These are phyloP conservation scores for Artomyces pyxidatus DNA, from an alignment of 768 basidiomycete genomes.

Conservation along the genomic window DNA sequence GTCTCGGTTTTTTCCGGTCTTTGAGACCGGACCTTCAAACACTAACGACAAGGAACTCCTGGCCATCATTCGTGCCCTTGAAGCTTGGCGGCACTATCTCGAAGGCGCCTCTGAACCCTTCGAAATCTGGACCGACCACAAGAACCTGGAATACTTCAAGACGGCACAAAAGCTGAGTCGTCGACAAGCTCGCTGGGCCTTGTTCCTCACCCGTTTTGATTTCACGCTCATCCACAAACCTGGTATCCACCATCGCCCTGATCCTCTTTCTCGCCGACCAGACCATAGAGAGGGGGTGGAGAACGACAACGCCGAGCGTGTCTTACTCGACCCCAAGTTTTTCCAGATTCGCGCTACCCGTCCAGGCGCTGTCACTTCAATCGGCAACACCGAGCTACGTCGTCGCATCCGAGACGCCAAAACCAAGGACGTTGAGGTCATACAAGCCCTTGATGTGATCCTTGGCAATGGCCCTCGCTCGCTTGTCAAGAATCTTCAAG, in stretches of 20 bases:
- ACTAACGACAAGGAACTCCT: background rate
- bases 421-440: background rate
- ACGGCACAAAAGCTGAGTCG: no score
- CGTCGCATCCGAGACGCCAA: background rate
- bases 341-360: background rate
- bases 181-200: background rate
- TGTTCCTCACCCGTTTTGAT: background rate
- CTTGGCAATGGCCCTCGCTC: background rate
- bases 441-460: background rate
- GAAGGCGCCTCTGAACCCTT: no score
- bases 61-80: no score
- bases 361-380: background rate
- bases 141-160: no score
- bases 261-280: background rate
- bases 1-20: no score
- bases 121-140: background rate
- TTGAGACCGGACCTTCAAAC: background rate
- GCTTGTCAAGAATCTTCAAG: background rate
- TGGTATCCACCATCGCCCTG: background rate
- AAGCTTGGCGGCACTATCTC: no score
- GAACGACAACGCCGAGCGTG: background rate
- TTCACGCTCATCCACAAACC: background rate
- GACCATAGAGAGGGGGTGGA: constrained; percentile 2
- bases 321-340: background rate
- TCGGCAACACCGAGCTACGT: background rate